Percentiles rank a stretch among this genome's conserved stretches.
Conservation (phyloP, 805 yeast species). For the Metschnikowia lunata region DNA sequence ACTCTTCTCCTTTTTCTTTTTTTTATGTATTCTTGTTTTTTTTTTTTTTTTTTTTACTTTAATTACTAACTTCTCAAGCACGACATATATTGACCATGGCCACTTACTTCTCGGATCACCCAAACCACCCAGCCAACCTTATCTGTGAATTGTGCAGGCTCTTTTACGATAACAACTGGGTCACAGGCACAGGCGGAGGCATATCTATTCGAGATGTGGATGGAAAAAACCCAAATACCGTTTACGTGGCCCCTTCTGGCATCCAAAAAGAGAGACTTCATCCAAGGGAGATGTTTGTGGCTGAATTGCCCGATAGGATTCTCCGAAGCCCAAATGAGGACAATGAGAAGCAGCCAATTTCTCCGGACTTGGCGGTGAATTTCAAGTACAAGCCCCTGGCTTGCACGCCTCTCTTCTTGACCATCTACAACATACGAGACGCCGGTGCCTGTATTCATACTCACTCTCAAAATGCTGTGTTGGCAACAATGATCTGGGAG, state of each 20-base stretch:
- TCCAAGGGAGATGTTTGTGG: slow-evolving; percentile 78
- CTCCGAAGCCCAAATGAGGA: slow-evolving; percentile 52
- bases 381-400: slow-evolving; percentile 79
- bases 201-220: slow-evolving; percentile 62
- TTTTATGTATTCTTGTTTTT: no score
- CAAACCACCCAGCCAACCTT: slow-evolving; percentile 74
- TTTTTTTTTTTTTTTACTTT: no score
- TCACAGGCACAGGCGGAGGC: slow-evolving; percentile 96
- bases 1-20: no score
- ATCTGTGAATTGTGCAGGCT: slow-evolving; percentile 76
- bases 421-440: slow-evolving; percentile 59
- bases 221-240: slow-evolving; percentile 39
- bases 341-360: slow-evolving; percentile 12
- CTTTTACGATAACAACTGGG: slow-evolving; percentile 83
- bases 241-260: slow-evolving; percentile 91
- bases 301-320: slow-evolving; percentile 52
- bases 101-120: slow-evolving; percentile 27
- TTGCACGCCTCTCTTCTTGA: slow-evolving; percentile 83
- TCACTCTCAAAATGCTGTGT: slow-evolving; percentile 84
- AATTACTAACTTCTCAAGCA: background rate
- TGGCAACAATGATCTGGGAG: slow-evolving; percentile 64
- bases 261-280: slow-evolving; percentile 87
- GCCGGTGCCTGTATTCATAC: slow-evolving; percentile 96
- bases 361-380: slow-evolving; percentile 32
- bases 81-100: background rate